Evolutionary conservation across 345 rosid species (phyloP), one percentile per base, ranked within the genome.

Genomic region (Cardamine chenopodiifolia): DNA sequence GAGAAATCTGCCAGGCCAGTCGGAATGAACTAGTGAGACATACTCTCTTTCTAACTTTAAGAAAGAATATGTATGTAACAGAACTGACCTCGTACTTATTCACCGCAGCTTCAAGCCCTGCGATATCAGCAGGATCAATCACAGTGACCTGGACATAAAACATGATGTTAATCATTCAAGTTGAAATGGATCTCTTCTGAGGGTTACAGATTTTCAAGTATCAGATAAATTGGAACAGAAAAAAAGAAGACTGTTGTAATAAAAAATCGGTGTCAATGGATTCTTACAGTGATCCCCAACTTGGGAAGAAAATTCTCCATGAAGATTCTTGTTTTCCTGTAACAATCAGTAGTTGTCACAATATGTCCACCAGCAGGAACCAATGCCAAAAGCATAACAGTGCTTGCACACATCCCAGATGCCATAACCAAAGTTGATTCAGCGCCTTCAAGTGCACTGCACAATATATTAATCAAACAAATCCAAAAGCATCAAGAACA

Each of bases 331-430:
- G 96, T 90, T 84, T 89, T 81, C 75, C 85, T 81, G 68, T 89
- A 93, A 77, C 98, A 90, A 78, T 93, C 98, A 0, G 85, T 85
- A 42, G 97, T 90, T 48, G 98, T 90, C 53, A 93, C 90, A 62
- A 93, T 44, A 76, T 90, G 98, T 40, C 98, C 96, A 80, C 9
- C 9, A 65, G 44, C 1, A 39, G 96, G 97, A 81, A 93, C 92
- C 85, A 93, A 83, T 8, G 98, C 96, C 90, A 89, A 52, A 53
- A 93, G 54, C 92, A 83, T 14, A 58, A 90, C 89, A 2, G 88
- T 87, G 72, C 87, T 88, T 61, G 97, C 98, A 78, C 91, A 90
- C 98, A 90, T 93, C 64, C 98, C 97, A 71, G 97, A 93, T 52
- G 97, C 89, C 88, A 89, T 45, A 58, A 90, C 77, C 83, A 93